phyloP scores from a whole-genome alignment of 177 flowering plant genomes.

The Telopea speciosissima region DNA sequence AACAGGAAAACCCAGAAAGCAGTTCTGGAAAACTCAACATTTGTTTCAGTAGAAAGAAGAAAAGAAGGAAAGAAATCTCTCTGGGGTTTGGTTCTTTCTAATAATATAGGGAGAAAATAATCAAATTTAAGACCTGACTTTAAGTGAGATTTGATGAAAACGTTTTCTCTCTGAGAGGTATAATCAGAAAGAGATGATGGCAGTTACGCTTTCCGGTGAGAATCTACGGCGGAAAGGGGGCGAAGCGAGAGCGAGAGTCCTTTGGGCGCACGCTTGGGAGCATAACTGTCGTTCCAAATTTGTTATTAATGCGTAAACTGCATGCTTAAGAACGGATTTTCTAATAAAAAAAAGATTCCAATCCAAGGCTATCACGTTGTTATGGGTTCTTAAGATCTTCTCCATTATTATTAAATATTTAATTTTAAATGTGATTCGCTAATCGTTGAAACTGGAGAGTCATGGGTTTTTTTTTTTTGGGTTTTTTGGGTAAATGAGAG shows the following conservation, averaged over 20 bases:
- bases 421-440: background rate
- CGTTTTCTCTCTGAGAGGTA: background rate
- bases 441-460: too few species aligned
- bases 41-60: background rate
- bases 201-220: constrained; percentile 1
- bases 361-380: background rate
- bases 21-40: background rate
- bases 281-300: background rate
- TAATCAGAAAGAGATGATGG: background rate
- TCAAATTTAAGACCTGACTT: too few species aligned
- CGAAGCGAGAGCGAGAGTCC: background rate
- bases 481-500: background rate
- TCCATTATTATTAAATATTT: background rate
- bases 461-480: too few species aligned
- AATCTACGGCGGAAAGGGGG: background rate
- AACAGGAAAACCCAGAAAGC: background rate
- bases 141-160: background rate
- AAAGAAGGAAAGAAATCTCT: background rate
- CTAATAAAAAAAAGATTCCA: background rate
- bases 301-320: background rate
- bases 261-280: background rate
- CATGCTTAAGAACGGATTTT: background rate
- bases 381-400: background rate
- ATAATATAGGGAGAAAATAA: background rate
- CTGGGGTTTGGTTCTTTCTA: background rate